A percentile compares a stretch with the other conserved stretches of the same genome.
Conservation (phyloP, 805 yeast genomes). For the Candida namnaoensis region DNA sequence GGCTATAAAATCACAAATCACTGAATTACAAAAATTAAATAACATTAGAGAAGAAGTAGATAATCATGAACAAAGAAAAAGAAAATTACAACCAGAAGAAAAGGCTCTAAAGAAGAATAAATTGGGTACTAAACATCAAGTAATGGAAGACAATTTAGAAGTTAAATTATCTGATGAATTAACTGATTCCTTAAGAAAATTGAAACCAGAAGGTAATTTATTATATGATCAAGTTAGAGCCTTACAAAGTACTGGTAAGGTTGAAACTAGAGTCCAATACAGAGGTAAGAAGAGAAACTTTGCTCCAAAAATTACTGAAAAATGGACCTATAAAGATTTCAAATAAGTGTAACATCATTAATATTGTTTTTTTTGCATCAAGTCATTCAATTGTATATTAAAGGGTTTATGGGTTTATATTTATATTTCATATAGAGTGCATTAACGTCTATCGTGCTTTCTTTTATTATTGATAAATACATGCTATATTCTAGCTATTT, state of each 20-base stretch:
- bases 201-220: conserved; percentile 87
- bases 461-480: too few relatives aligned
- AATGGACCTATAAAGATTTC: conserved; percentile 90
- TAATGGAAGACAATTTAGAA: conserved; percentile 43
- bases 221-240: conserved; percentile 74
- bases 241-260: conserved; percentile 76
- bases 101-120: conserved; percentile 26
- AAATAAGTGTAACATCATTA: conserved; percentile 25
- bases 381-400: too few relatives aligned
- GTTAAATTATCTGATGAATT: conserved; percentile 86
- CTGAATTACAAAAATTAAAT: conserved; percentile 45
- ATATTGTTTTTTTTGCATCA: neutral
- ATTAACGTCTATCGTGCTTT: too few relatives aligned
- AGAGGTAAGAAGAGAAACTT: conserved; percentile 58
- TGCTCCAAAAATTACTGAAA: conserved; percentile 73
- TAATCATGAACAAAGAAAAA: conserved; percentile 11
- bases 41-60: conserved; percentile 21
- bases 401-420: too few relatives aligned
- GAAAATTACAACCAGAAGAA: conserved; percentile 14
- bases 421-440: too few relatives aligned
- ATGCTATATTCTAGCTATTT: too few relatives aligned
- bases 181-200: conserved; percentile 71
- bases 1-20: conserved; percentile 49
- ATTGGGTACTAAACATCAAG: conserved; percentile 37
- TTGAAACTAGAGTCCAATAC: conserved; percentile 71